Percentiles rank a stretch among this genome's conserved stretches.
Conservation (phyloP, 2,329 filamentous ascomycete species). For the Diplocarpon rosae region DNA sequence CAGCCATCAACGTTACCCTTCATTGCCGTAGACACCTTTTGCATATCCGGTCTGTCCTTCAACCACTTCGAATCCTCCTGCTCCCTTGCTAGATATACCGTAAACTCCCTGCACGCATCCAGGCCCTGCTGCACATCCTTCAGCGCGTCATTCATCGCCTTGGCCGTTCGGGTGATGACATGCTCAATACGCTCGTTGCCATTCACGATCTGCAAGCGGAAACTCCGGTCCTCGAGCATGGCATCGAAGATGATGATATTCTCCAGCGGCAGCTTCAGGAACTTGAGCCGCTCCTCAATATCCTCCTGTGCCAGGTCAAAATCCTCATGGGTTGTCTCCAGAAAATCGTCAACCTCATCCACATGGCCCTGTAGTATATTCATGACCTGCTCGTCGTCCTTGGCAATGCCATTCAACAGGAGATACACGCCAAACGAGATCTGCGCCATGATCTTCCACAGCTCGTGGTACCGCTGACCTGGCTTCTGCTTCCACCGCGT, state of each 20-base stretch:
- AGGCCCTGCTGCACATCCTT: constrained; percentile 72
- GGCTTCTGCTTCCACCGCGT: constrained; percentile 66
- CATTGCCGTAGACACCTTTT: constrained; percentile 79
- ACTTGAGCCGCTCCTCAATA: constrained; percentile 67
- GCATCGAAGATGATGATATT: constrained; percentile 75
- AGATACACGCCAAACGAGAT: constrained; percentile 91
- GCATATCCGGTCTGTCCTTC: constrained; percentile 49
- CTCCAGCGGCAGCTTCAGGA: constrained; percentile 71
- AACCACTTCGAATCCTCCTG: constrained; percentile 48
- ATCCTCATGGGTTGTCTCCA: constrained; percentile 79
- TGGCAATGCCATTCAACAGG: constrained; percentile 73
- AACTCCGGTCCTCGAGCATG: constrained; percentile 76
- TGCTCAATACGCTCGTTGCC: constrained; percentile 89
- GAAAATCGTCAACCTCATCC: constrained; percentile 83
- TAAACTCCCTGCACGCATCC: constrained; percentile 64
- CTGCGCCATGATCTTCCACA: constrained; percentile 84
- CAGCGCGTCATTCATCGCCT: constrained; percentile 64
- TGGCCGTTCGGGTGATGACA: constrained; percentile 69
- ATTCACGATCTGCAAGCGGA: constrained; percentile 69
- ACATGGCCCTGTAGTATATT: constrained; percentile 85
- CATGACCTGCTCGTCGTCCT: constrained; percentile 79
- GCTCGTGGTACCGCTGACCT: constrained; percentile 70
- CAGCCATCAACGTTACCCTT: constrained; percentile 86
- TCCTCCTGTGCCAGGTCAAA: constrained; percentile 69
- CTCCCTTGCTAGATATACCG: constrained; percentile 60